Evolutionary conservation across 169 alveolate species (phyloP).

Genomic region (Plasmodium gonderi): DNA sequence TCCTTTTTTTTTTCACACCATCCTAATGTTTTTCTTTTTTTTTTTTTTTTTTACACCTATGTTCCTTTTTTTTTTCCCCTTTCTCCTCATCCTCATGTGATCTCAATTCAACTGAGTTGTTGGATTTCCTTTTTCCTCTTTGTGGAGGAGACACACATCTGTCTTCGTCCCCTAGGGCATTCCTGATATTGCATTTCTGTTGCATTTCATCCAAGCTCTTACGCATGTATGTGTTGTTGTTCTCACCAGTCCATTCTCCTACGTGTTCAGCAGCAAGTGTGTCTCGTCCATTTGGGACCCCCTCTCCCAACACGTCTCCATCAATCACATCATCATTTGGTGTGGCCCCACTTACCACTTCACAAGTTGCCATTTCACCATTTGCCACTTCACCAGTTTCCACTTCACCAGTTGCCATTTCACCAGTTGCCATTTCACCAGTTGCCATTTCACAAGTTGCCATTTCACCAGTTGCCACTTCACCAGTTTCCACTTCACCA

Average conservation of each 20-base stretch:
- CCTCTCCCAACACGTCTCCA: neutral
- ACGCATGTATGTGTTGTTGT: neutral
- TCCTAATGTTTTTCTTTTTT: no score
- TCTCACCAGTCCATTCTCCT: neutral
- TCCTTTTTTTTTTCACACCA: no score
- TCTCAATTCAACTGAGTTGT: neutral
- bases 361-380: neutral
- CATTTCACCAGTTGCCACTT: neutral
- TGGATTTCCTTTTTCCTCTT: constrained; percentile 19
- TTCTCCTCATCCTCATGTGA: neutral
- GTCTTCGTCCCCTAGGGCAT: neutral
- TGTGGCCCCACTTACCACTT: neutral
- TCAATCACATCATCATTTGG: neutral
- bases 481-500: neutral
- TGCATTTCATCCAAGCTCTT: neutral
- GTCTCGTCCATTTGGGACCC: neutral
- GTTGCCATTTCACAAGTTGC: neutral
- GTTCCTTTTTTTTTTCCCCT: neutral
- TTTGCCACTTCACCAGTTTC: neutral
- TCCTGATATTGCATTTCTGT: neutral
- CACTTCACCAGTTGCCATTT: neutral
- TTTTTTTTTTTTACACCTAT: no score
- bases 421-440: neutral
- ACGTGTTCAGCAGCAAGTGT: neutral
- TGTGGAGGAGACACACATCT: neutral